These are phyloP conservation scores for Letharia lupina DNA, from an alignment of 495 filamentous ascomycete species.

Conservation along the genomic window DNA sequence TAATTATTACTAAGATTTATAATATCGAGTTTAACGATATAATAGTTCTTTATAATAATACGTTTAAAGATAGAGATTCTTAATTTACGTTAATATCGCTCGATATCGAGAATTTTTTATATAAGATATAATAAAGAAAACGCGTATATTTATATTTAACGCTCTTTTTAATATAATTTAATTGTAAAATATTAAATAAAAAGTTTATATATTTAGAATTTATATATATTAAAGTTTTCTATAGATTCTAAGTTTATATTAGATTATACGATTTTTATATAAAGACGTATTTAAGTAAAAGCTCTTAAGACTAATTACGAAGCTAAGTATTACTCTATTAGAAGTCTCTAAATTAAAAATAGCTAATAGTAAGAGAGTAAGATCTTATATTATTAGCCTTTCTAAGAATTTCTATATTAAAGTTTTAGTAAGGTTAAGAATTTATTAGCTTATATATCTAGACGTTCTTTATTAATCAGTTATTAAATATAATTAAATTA, in stretches of 20 bases:
- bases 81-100: slow-evolving; percentile 32
- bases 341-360: slow-evolving; percentile 4
- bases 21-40: slow-evolving; percentile 28
- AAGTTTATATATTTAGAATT: too few species aligned
- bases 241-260: too few species aligned
- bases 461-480: not conserved
- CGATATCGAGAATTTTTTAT: slow-evolving; percentile 26
- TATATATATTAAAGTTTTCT: too few species aligned
- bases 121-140: slow-evolving; percentile 25
- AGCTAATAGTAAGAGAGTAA: not conserved
- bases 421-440: not conserved
- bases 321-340: not conserved
- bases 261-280: too few species aligned
- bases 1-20: slow-evolving; percentile 26
- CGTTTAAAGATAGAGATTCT: slow-evolving; percentile 22
- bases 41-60: slow-evolving; percentile 15
- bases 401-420: slow-evolving; percentile 1
- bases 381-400: not conserved
- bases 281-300: too few species aligned
- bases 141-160: too few species aligned
- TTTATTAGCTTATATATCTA: too few species aligned
- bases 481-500: too few species aligned
- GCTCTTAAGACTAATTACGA: too few species aligned
- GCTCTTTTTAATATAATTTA: too few species aligned
- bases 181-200: too few species aligned